Base-by-base conservation (phyloP, 2,329 filamentous ascomycete species). In the Conoideocrella luteorostrata region DNA sequence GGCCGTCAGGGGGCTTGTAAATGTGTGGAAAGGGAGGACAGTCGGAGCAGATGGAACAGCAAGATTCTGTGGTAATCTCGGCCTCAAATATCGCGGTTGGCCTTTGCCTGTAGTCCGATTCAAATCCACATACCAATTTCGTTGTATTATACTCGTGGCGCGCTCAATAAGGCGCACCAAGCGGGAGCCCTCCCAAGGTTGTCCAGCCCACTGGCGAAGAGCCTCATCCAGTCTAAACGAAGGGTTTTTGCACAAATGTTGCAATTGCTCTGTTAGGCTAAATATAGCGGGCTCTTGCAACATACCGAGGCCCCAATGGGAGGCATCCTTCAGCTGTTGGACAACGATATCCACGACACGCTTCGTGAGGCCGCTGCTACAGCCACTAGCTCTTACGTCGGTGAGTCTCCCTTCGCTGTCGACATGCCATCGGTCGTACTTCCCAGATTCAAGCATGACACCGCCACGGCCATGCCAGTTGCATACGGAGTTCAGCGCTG, bases 1-100 rank as follows among this genome's bases (percentile, higher is more conserved):
- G 4, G 93, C 89, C 6, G 88, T 89, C 51, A 98, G 72, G 0
- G 93, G 93, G 51, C 87, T 95, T 2, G 93, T 98, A 58, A 98
- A 98, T 0, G 93, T 97, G 62, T 98, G 93, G 58, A 98, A 98
- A 1, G 93, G 93, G 1, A 98, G 73, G 1, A 98, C 90, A 0
- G 93, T 98, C 3, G 93, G 93, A 5, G 93, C 91, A 23, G 86
- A 82, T 4, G 93, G 93, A 9, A 95, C 77, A 1, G 85, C 77
- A 24, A 98, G 71, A 33, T 75, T 76, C 3, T 73, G 64, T 4
- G 91, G 93, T 10, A 95, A 69, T 47, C 80, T 81, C 10, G 88
- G 86, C 41, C 93, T 74, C 26, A 70, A 67, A 61, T 96, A 96
- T 10, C 72, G 72, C 6, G 67, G 41, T 5, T 39, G 53, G 4